A percentile compares a stretch with the other conserved stretches of the same genome.
Conservation (phyloP, 352 stramenopile genomes). For the Chrysophaeum taylorii region DNA sequence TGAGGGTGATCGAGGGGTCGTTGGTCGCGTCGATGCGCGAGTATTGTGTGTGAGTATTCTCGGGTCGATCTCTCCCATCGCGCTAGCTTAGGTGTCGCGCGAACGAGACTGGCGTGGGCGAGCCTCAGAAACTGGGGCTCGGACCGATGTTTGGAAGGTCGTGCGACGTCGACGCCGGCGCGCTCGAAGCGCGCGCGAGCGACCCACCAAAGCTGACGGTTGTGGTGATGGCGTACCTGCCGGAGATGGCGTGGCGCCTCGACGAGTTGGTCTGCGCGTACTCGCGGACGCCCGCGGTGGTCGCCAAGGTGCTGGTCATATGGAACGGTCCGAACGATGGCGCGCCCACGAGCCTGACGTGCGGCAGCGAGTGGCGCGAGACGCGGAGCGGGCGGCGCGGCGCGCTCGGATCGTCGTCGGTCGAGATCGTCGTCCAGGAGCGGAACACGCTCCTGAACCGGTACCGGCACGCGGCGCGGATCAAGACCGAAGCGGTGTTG, state of each 20-base stretch:
- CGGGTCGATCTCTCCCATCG: too few relatives aligned
- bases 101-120: too few relatives aligned
- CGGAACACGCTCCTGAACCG: not conserved
- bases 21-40: too few relatives aligned
- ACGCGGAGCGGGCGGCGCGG: not conserved
- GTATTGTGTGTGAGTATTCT: too few relatives aligned
- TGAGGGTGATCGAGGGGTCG: too few relatives aligned
- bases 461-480: not conserved
- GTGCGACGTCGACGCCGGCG: too few relatives aligned
- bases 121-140: too few relatives aligned
- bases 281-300: not conserved
- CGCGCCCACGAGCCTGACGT: not conserved
- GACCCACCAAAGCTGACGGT: not conserved
- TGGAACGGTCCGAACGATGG: not conserved
- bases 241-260: not conserved
- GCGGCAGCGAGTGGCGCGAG: not conserved
- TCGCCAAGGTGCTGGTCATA: not conserved
- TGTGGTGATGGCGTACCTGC: slow-evolving; percentile 4
- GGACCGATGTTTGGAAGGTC: too few relatives aligned
- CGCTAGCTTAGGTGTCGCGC: too few relatives aligned
- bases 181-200: too few relatives aligned
- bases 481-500: not conserved
- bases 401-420: not conserved
- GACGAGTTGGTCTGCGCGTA: not conserved
- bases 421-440: slow-evolving; percentile 2